These are phyloP conservation scores for Clarireedia sp. DNA, from an alignment of 2,329 filamentous ascomycete genomes.

Conservation along the genomic window DNA sequence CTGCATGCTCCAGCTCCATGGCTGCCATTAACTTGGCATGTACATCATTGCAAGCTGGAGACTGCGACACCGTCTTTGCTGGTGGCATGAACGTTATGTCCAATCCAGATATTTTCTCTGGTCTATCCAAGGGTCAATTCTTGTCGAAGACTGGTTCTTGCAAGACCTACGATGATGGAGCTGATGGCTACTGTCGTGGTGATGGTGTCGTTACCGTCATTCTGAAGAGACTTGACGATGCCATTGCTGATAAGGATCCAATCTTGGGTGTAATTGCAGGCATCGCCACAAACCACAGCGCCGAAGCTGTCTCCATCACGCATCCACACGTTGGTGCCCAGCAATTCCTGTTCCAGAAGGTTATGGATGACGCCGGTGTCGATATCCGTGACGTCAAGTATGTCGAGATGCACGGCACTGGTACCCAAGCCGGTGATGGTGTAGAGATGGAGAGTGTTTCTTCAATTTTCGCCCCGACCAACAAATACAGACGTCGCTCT, in stretches of 20 bases:
- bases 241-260: slow-evolving; percentile 46
- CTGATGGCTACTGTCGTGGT: slow-evolving; percentile 15
- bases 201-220: slow-evolving; percentile 44
- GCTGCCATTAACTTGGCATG: slow-evolving; percentile 47
- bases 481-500: slow-evolving; percentile 17
- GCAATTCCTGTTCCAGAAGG: slow-evolving; percentile 8
- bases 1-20: slow-evolving; percentile 49
- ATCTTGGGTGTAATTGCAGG: slow-evolving; percentile 45
- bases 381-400: slow-evolving; percentile 11
- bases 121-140: slow-evolving; percentile 36
- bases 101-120: slow-evolving; percentile 15
- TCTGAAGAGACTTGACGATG: slow-evolving; percentile 36
- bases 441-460: slow-evolving; percentile 11
- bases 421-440: slow-evolving; percentile 12
- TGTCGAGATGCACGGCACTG: slow-evolving; percentile 13
- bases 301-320: slow-evolving; percentile 3
- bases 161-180: slow-evolving; percentile 33
- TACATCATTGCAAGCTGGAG: slow-evolving; percentile 39
- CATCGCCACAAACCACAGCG: slow-evolving; percentile 40
- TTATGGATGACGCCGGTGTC: slow-evolving; percentile 9
- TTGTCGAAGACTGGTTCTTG: slow-evolving; percentile 24
- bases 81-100: slow-evolving; percentile 31
- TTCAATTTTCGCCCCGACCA: slow-evolving; percentile 13
- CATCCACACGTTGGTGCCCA: slow-evolving; percentile 11
- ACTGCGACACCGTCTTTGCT: slow-evolving; percentile 37